Percentiles rank a stretch among this genome's conserved stretches.
phyloP scores from a whole-genome alignment of 2,329 filamentous ascomycete genomes.

The Tolypocladium guangdongense region DNA sequence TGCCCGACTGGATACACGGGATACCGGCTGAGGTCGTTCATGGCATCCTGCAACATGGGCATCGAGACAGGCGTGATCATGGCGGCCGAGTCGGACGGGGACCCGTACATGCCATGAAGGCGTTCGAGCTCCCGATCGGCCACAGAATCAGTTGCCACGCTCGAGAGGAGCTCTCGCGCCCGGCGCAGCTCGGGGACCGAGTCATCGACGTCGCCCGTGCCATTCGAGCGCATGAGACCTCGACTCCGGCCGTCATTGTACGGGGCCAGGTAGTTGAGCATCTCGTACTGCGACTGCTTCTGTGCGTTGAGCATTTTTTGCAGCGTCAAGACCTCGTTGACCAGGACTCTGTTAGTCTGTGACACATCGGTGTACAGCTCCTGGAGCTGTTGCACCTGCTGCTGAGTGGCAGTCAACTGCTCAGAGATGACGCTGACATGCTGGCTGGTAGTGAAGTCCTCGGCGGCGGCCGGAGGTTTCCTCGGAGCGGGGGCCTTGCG shows the following conservation, averaged over 20 bases:
- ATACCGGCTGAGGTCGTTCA: slow-evolving; percentile 43
- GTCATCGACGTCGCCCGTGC: slow-evolving; percentile 35
- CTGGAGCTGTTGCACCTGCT: slow-evolving; percentile 81
- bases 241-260: slow-evolving; percentile 31
- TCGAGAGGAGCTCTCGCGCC: slow-evolving; percentile 44
- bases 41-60: slow-evolving; percentile 39
- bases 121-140: slow-evolving; percentile 45
- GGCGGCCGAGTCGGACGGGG: slow-evolving; percentile 40
- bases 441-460: slow-evolving; percentile 71
- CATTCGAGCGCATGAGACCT: slow-evolving; percentile 23
- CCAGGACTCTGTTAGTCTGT: slow-evolving; percentile 49
- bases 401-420: slow-evolving; percentile 79
- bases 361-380: slow-evolving; percentile 73
- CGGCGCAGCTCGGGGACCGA: slow-evolving; percentile 42
- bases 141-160: slow-evolving; percentile 38
- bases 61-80: slow-evolving; percentile 30
- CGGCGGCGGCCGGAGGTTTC: slow-evolving; percentile 51
- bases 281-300: slow-evolving; percentile 45
- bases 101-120: slow-evolving; percentile 42
- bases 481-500: slow-evolving; percentile 87
- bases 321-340: slow-evolving; percentile 49
- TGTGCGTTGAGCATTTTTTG: slow-evolving; percentile 51
- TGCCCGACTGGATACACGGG: slow-evolving; percentile 87
- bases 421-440: slow-evolving; percentile 85
- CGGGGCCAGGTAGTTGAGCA: slow-evolving; percentile 44